Percentiles rank a stretch among this genome's conserved stretches.
phyloP scores from a whole-genome alignment of 352 stramenopile species.

The Phytopythium litorale region DNA sequence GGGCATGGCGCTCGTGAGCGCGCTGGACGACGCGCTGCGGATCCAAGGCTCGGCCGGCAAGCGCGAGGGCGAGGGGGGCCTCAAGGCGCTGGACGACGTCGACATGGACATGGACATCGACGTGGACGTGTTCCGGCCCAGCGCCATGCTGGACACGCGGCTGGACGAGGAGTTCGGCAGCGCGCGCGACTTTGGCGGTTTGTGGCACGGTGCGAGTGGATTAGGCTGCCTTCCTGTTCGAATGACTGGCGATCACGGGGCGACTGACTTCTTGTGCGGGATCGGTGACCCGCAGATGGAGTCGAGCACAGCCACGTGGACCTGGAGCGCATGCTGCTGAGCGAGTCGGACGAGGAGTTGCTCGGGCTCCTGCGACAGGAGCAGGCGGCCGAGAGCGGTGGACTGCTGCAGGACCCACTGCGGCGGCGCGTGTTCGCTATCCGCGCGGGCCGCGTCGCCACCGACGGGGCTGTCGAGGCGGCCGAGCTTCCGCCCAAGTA shows the following conservation, averaged over 20 bases:
- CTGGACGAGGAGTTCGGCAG: slow-evolving; percentile 45
- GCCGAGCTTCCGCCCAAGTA: slow-evolving; percentile 38
- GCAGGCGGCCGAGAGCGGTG: slow-evolving; percentile 15
- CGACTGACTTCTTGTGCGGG: neutral
- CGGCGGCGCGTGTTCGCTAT: slow-evolving; percentile 33
- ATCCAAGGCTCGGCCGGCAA: neutral
- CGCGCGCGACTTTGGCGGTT: slow-evolving; percentile 26
- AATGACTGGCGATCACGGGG: too few relatives aligned
- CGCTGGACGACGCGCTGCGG: slow-evolving; percentile 22
- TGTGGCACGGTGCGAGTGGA: slow-evolving; percentile 27
- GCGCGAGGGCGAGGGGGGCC: slow-evolving; percentile 7
- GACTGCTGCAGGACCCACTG: slow-evolving; percentile 19
- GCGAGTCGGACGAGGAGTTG: slow-evolving; percentile 32
- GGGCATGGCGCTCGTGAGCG: slow-evolving; percentile 37
- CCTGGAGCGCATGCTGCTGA: slow-evolving; percentile 68
- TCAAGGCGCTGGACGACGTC: slow-evolving; percentile 16
- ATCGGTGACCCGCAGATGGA: neutral
- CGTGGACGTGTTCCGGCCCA: slow-evolving; percentile 57
- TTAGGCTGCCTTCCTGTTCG: neutral
- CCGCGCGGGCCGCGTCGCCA: slow-evolving; percentile 8
- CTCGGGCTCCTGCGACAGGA: slow-evolving; percentile 21
- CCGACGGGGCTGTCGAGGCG: neutral
- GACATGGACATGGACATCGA: slow-evolving; percentile 66
- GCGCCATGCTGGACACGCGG: slow-evolving; percentile 48
- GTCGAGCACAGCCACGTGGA: slow-evolving; percentile 35